Evolutionary conservation across 2,329 filamentous ascomycete species (phyloP).

Genomic region (Lachnellula subtilissima): DNA sequence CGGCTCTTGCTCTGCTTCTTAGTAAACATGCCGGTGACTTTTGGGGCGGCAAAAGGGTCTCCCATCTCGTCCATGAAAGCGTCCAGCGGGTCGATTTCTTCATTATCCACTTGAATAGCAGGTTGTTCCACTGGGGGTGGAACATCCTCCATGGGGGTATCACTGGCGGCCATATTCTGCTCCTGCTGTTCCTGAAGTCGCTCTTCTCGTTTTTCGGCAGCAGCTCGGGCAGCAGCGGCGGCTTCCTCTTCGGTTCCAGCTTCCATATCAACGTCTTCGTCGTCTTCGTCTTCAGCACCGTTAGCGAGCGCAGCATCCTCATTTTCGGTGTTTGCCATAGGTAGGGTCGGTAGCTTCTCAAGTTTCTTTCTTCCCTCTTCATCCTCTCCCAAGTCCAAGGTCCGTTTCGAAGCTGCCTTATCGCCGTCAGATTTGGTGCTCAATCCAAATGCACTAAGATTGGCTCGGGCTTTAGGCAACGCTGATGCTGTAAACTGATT

Average conservation of each 20-base stretch:
- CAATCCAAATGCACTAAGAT: slow-evolving; percentile 81
- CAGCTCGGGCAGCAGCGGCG: slow-evolving; percentile 76
- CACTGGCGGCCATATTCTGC: neutral
- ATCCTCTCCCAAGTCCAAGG: slow-evolving; percentile 82
- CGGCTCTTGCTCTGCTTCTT: slow-evolving; percentile 40
- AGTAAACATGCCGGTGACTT: slow-evolving; percentile 26
- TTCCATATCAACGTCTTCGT: slow-evolving; percentile 63
- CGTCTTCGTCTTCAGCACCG: slow-evolving; percentile 60
- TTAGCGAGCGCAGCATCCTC: slow-evolving; percentile 49
- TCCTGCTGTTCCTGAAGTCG: slow-evolving; percentile 41
- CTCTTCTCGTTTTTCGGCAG: slow-evolving; percentile 78
- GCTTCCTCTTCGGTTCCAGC: slow-evolving; percentile 84
- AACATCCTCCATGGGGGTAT: no score
- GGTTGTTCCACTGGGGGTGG: no score
- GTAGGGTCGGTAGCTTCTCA: slow-evolving; percentile 78
- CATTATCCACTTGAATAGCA: slow-evolving; percentile 42
- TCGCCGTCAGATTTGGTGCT: slow-evolving; percentile 61
- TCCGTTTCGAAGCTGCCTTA: slow-evolving; percentile 65
- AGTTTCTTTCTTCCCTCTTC: slow-evolving; percentile 83
- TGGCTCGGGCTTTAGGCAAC: slow-evolving; percentile 63
- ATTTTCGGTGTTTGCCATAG: slow-evolving; percentile 58
- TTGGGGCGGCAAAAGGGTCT: slow-evolving; percentile 43
- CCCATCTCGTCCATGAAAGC: slow-evolving; percentile 79
- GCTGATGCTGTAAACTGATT: slow-evolving; percentile 37
- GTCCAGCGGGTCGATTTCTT: slow-evolving; percentile 83